Percentiles rank a stretch among this genome's conserved stretches.
phyloP scores from a whole-genome alignment of 169 alveolate genomes.

The Haemoproteus tartakovskyi region DNA sequence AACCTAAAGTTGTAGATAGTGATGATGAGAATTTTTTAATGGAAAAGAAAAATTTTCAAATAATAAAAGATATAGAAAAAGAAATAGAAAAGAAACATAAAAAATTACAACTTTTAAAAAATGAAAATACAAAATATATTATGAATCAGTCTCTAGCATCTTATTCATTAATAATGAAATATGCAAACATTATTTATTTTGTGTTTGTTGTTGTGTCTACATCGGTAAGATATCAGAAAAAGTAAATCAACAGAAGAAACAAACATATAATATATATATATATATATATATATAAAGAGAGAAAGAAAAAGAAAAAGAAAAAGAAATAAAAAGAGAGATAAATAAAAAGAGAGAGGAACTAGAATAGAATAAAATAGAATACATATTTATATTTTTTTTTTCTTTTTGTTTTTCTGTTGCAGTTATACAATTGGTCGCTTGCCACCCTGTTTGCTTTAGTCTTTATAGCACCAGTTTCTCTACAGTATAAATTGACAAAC shows the following conservation, averaged over 20 bases:
- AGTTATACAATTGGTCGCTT: constrained; percentile 62
- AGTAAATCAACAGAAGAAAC: background rate
- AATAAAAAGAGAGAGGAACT: background rate
- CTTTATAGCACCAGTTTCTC: constrained; percentile 35
- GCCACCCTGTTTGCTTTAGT: constrained; percentile 23
- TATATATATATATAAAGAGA: background rate
- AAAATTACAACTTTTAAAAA: background rate
- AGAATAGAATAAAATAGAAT: too few species aligned
- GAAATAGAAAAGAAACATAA: constrained; percentile 29
- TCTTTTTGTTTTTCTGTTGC: background rate
- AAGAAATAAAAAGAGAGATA: background rate
- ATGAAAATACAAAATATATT: constrained; percentile 38
- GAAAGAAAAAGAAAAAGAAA: background rate
- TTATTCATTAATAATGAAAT: constrained; percentile 18
- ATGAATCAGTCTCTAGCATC: constrained; percentile 48
- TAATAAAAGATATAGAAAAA: constrained; percentile 13
- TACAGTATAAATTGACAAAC: constrained; percentile 9
- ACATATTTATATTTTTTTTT: background rate
- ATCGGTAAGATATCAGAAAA: constrained; percentile 22
- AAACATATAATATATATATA: background rate
- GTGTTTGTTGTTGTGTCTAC: constrained; percentile 25
- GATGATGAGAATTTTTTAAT: constrained; percentile 52
- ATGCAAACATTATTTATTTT: constrained; percentile 35
- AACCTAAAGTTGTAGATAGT: constrained; percentile 61
- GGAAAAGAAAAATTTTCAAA: constrained; percentile 13